Percentiles rank a stretch among this genome's conserved stretches.
phyloP scores from a whole-genome alignment of 257 asterid species.

The Solanum ossicruentum region DNA sequence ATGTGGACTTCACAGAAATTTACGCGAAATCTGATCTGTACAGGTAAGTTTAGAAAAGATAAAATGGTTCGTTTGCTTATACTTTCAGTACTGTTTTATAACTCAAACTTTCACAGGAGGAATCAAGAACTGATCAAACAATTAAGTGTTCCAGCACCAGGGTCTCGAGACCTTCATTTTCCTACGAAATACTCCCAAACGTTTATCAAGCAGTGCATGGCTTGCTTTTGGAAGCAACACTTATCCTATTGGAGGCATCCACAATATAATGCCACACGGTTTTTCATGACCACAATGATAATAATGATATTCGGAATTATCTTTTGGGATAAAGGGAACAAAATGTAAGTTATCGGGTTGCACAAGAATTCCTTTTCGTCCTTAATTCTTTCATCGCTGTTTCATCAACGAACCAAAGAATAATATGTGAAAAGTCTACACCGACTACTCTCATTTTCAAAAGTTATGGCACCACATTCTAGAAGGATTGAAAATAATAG shows the following conservation, averaged over 20 bases:
- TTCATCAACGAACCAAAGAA: not conserved
- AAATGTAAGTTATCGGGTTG: conserved; percentile 28
- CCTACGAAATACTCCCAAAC: conserved; percentile 49
- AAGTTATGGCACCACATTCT: no score
- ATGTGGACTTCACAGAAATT: conserved; percentile 56
- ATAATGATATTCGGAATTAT: conserved; percentile 59
- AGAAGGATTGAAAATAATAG: no score
- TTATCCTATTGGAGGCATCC: conserved; percentile 77
- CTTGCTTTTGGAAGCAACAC: conserved; percentile 72
- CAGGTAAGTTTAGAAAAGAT: conserved; percentile 23
- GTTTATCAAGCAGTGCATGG: conserved; percentile 41
- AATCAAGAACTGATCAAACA: conserved; percentile 56
- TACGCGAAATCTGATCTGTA: conserved; percentile 60
- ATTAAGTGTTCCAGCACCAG: conserved; percentile 56
- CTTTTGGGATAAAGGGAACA: conserved; percentile 57
- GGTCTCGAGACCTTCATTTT: conserved; percentile 45
- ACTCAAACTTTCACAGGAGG: conserved; percentile 30
- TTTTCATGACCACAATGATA: conserved; percentile 43
- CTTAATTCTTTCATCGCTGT: not conserved
- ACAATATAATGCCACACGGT: conserved; percentile 49
- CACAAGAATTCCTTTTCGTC: not conserved
- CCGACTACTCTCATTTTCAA: no score
- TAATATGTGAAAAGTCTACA: no score
- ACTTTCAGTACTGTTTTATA: not conserved
- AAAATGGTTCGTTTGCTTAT: not conserved